phyloP scores from a whole-genome alignment of 1,284 basidiomycete species.

The Tilletia caries region DNA sequence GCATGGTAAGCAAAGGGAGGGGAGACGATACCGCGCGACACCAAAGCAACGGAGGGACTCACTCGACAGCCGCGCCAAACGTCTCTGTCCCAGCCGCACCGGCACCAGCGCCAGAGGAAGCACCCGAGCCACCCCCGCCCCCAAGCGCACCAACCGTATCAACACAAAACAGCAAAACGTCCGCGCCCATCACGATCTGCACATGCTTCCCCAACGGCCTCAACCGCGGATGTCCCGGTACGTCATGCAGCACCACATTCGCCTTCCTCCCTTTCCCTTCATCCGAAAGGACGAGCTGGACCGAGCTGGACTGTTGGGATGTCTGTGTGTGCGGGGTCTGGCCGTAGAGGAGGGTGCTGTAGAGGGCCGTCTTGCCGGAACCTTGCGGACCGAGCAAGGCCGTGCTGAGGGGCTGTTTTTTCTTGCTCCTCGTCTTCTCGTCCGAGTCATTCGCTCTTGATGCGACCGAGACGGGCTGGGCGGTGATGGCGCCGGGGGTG shows the following conservation, averaged over 20 bases:
- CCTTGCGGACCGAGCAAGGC: slow-evolving; percentile 40
- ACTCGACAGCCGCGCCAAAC: slow-evolving; percentile 33
- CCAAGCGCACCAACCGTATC: slow-evolving; percentile 45
- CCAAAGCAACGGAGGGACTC: slow-evolving; percentile 14
- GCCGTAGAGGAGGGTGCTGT: slow-evolving; percentile 38
- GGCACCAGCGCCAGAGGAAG: slow-evolving; percentile 15
- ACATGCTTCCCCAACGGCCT: slow-evolving; percentile 34
- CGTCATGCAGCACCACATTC: slow-evolving; percentile 28
- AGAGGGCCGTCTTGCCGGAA: slow-evolving; percentile 46
- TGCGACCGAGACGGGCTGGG: slow-evolving; percentile 5
- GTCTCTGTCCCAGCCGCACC: slow-evolving; percentile 16
- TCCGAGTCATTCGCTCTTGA: slow-evolving; percentile 13
- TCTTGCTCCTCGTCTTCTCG: slow-evolving; percentile 20
- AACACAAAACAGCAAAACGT: slow-evolving; percentile 47
- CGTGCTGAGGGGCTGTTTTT: slow-evolving; percentile 25
- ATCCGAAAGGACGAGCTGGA: slow-evolving; percentile 11
- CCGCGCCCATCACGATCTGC: slow-evolving; percentile 26
- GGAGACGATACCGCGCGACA: no score
- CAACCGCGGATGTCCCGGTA: slow-evolving; percentile 46
- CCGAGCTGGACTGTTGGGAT: slow-evolving; percentile 34
- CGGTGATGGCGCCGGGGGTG: slow-evolving; percentile 1
- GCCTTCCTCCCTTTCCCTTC: slow-evolving; percentile 21
- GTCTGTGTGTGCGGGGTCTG: slow-evolving; percentile 36
- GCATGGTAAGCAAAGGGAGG: no score
- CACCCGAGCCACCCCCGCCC: slow-evolving; percentile 17